These are phyloP conservation scores for Ciborinia camelliae DNA, from an alignment of 2,329 filamentous ascomycete species.

Conservation along the genomic window DNA sequence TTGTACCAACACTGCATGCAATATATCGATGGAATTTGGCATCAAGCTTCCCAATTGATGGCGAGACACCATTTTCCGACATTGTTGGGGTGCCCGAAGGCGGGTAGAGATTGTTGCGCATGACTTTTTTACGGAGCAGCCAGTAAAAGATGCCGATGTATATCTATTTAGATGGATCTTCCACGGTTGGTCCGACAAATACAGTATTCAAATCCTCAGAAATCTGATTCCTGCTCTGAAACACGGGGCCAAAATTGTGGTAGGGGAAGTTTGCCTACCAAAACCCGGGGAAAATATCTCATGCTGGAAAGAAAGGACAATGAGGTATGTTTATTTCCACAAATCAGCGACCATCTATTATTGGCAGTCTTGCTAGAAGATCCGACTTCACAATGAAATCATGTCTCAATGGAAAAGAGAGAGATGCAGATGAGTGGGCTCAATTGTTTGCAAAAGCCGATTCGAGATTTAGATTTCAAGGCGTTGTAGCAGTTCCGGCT, in stretches of 20 bases:
- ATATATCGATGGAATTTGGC: not conserved
- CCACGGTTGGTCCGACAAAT: constrained; percentile 39
- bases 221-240: constrained; percentile 31
- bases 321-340: not conserved
- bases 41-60: not conserved
- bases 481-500: not conserved
- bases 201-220: constrained; percentile 34
- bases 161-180: constrained; percentile 38
- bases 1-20: not conserved
- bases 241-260: constrained; percentile 28
- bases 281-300: not conserved
- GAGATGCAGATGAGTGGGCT: constrained; percentile 8
- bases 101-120: constrained; percentile 22
- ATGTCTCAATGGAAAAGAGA: constrained; percentile 13
- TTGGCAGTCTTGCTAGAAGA: not conserved
- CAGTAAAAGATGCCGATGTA: constrained; percentile 33
- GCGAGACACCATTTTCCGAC: not conserved
- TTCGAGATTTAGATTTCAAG: constrained; percentile 11
- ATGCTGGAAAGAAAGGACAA: not conserved
- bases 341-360: not conserved
- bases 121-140: constrained; percentile 38
- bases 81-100: not conserved
- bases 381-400: constrained; percentile 19
- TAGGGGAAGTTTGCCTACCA: constrained; percentile 26
- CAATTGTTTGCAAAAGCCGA: constrained; percentile 2